Conservation (phyloP, 176 grass and related monocot genomes). For the Typha latifolia region DNA sequence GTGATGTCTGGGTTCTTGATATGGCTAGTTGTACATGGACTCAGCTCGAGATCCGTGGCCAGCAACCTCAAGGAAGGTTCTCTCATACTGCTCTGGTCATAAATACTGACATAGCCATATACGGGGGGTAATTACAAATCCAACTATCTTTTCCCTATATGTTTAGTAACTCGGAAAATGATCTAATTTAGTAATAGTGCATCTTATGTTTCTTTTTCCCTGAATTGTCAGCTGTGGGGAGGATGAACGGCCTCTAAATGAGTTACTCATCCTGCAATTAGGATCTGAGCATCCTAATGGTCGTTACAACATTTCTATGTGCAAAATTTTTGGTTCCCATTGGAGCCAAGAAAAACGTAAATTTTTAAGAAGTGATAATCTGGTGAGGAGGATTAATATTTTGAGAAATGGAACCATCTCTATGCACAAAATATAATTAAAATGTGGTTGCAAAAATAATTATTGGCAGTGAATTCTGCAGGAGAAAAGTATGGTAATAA, state of each 20-base stretch:
- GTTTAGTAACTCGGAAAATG: not conserved
- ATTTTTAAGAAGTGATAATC: conserved; percentile 44
- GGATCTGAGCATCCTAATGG: conserved; percentile 94
- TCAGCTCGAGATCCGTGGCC: conserved; percentile 73
- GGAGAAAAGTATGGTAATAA: conserved; percentile 28
- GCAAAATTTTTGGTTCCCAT: conserved; percentile 86
- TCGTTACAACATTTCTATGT: conserved; percentile 86
- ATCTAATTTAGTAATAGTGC: not conserved
- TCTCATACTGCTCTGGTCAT: conserved; percentile 67
- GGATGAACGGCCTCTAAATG: conserved; percentile 82
- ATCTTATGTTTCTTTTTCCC: conserved; percentile 8
- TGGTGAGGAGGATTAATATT: conserved; percentile 11
- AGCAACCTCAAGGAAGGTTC: conserved; percentile 85
- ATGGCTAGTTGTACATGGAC: conserved; percentile 43
- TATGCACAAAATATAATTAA: too few species aligned
- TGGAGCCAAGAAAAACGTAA: conserved; percentile 88
- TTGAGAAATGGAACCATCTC: too few species aligned
- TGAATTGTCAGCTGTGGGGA: conserved; percentile 61
- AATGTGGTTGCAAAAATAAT: not conserved
- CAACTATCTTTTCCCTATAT: not conserved
- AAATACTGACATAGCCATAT: conserved; percentile 76
- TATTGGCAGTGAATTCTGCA: conserved; percentile 17
- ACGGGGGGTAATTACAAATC: conserved; percentile 63
- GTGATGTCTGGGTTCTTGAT: conserved; percentile 94
- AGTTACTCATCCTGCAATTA: conserved; percentile 81